Base-by-base conservation (phyloP, 495 filamentous ascomycete genomes). In the Lasiosphaeris hirsuta region DNA sequence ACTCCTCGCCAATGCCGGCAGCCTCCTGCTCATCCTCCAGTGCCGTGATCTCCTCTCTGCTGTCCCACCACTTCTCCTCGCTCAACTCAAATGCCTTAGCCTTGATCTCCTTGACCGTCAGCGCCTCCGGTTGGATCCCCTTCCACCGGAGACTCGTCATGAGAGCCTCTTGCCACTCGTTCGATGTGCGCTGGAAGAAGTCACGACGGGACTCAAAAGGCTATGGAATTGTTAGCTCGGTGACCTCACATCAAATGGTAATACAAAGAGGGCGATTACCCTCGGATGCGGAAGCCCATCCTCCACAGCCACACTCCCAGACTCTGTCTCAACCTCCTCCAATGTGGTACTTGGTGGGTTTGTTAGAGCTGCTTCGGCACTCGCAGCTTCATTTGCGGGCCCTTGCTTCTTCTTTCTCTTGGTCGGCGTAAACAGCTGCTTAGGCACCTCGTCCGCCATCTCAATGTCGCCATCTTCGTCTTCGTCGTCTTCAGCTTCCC, bases 61-160 rank as follows among this genome's bases (percentile, higher is more conserved):
- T 92, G 77, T 96, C 94, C 94, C 94, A 98, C 94, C 94, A 98
- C 67, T 92, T 96, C 70, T 90, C 89, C 74, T 98, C 94, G 41
- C 90, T 90, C 55, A 86, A 77, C 61, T 89, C 84, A 68, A 97
- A 98, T 2, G 92, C 94, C 47, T 82, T 84, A 59, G 92, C 88
- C 64, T 92, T 89, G 57, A 97, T 80, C 75, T 97, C 94, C 76
- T 98, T 98, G 61, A 96, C 76, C 4, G 83, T 80, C 59, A 84
- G 72, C n/a, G 77, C 75, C 71, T 89, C 88, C 8, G 76, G 73
- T 60, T 79, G 74, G 47, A 79, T 70, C 9, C 78, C 80, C 65
- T 81, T 85, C 72, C 79, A 80, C 61, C 80, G 81, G 35, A 88
- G 61, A 47, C 77, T 83, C 14, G 86, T 83, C 70, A 97, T 83